Percentiles rank a stretch among this genome's conserved stretches.
These are phyloP conservation scores for Neurospora sp. DNA, from an alignment of 495 filamentous ascomycete species.

Conservation along the genomic window DNA sequence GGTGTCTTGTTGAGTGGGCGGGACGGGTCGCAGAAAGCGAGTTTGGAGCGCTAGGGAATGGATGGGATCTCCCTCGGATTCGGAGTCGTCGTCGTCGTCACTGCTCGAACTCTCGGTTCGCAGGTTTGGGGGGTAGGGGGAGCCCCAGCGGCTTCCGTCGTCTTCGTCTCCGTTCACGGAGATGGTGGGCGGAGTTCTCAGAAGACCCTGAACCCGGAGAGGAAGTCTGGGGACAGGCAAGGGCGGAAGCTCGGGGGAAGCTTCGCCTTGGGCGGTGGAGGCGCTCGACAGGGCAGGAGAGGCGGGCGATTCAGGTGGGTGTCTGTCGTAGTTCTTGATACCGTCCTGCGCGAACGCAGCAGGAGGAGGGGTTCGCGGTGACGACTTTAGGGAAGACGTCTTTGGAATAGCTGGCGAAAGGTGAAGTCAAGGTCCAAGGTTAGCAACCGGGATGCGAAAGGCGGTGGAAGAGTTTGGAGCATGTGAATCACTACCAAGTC, in stretches of 20 bases:
- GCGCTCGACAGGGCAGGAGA: conserved; percentile 41
- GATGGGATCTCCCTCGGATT: conserved; percentile 42
- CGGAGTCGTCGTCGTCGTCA: conserved; percentile 20
- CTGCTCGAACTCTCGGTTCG: conserved; percentile 41
- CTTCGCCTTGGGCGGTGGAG: conserved; percentile 43
- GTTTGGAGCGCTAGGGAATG: conserved; percentile 41
- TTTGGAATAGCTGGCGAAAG: conserved; percentile 20
- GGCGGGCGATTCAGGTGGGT: conserved; percentile 19
- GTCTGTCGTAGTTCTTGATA: conserved; percentile 13
- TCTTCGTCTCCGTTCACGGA: conserved; percentile 16
- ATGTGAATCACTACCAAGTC: not conserved
- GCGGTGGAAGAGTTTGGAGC: not conserved
- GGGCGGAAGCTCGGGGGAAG: conserved; percentile 43
- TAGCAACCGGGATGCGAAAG: conserved; percentile 2
- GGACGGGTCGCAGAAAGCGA: conserved; percentile 42
- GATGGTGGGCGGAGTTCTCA: conserved; percentile 39
- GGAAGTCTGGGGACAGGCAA: conserved; percentile 39
- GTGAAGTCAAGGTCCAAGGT: conserved; percentile 1
- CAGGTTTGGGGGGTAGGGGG: conserved; percentile 52
- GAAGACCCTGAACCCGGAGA: conserved; percentile 34
- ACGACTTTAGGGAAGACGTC: conserved; percentile 41
- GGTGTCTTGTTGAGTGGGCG: conserved; percentile 21
- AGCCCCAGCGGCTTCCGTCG: conserved; percentile 64
- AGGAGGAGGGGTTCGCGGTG: conserved; percentile 38
- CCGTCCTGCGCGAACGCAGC: conserved; percentile 45